phyloP scores from a whole-genome alignment of 169 alveolate genomes.

The Cystoisospora suis region DNA sequence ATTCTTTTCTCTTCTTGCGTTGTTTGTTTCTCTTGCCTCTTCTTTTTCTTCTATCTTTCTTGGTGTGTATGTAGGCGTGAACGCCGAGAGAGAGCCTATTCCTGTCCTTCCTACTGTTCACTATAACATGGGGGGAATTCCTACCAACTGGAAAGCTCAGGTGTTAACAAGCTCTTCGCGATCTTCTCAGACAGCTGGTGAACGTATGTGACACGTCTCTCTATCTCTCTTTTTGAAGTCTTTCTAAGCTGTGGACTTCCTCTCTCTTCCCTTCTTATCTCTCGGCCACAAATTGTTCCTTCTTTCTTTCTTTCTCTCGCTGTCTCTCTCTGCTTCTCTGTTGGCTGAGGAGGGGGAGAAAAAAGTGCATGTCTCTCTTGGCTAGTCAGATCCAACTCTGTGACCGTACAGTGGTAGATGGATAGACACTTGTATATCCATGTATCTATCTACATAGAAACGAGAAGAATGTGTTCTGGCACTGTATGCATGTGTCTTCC shows the following conservation, averaged over 20 bases:
- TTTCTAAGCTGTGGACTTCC: too few species aligned
- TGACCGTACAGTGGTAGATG: too few species aligned
- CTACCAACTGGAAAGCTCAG: constrained; percentile 96
- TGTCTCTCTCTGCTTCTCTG: background rate
- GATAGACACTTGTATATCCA: too few species aligned
- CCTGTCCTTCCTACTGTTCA: constrained; percentile 99
- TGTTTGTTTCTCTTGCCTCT: background rate
- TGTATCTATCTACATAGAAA: too few species aligned
- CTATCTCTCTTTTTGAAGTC: too few species aligned
- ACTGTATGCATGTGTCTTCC: too few species aligned
- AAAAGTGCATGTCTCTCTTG: too few species aligned
- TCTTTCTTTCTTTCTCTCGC: background rate
- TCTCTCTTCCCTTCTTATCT: too few species aligned
- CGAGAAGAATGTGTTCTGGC: too few species aligned
- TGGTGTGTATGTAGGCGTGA: constrained; percentile 49
- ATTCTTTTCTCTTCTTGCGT: background rate
- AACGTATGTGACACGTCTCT: too few species aligned
- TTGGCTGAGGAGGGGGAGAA: background rate
- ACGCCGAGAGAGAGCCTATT: constrained; percentile 91
- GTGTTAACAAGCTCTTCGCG: constrained; percentile 70
- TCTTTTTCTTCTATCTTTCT: background rate
- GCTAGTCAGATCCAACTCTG: too few species aligned
- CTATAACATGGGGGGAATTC: constrained; percentile 99
- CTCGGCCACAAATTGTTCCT: too few species aligned
- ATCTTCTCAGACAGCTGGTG: background rate